Evolutionary conservation across 2,329 filamentous ascomycete genomes (phyloP).

Genomic region (Periconia sp.): DNA sequence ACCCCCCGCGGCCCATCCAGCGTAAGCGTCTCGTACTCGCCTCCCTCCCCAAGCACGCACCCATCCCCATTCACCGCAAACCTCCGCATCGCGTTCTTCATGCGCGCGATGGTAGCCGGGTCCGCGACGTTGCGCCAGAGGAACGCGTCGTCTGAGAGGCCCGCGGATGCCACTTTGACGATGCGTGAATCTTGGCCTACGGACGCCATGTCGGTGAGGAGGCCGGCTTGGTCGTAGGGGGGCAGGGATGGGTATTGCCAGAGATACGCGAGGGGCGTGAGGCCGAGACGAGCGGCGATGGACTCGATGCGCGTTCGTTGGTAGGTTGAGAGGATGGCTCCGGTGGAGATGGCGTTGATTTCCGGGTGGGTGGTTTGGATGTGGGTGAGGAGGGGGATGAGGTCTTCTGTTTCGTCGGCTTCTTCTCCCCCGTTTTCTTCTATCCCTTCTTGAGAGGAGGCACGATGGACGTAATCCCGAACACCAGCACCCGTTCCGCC

Average conservation of each 20-base stretch:
- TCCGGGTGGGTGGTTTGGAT: conserved; percentile 72
- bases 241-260: conserved; percentile 88
- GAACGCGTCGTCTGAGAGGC: conserved; percentile 72
- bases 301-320: conserved; percentile 95
- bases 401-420: conserved; percentile 90
- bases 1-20: conserved; percentile 73
- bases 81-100: conserved; percentile 60
- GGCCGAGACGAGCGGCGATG: conserved; percentile 78
- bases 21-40: conserved; percentile 93
- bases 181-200: conserved; percentile 84
- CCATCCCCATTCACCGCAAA: conserved; percentile 69
- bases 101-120: conserved; percentile 45
- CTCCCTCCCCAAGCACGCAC: conserved; percentile 84
- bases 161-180: conserved; percentile 91
- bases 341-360: conserved; percentile 83
- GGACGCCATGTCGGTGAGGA: conserved; percentile 79
- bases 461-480: conserved; percentile 63
- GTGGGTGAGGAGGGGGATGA: conserved; percentile 71
- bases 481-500: conserved; percentile 71
- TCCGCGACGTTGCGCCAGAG: conserved; percentile 80
- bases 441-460: conserved; percentile 4
- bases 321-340: conserved; percentile 92
- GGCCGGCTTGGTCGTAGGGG: conserved; percentile 47
- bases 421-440: conserved; percentile 12
- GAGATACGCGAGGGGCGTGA: conserved; percentile 80